These are phyloP conservation scores for Mycena chlorophos DNA, from an alignment of 768 basidiomycete species.

Conservation along the genomic window DNA sequence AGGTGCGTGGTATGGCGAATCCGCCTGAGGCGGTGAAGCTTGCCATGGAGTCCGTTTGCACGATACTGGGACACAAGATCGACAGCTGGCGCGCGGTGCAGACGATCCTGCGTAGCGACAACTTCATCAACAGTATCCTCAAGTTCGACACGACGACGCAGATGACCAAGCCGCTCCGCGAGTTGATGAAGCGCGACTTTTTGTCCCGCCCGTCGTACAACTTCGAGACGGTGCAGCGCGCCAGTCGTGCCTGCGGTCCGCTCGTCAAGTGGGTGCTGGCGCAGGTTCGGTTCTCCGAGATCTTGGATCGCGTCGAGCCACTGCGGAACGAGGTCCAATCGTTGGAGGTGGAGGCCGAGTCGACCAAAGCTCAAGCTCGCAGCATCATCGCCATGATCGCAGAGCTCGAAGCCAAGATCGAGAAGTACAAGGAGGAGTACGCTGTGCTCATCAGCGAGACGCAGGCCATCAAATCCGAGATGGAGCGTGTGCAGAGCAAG, in stretches of 20 bases:
- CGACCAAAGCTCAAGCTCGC: conserved; percentile 90
- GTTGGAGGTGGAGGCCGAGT: conserved; percentile 88
- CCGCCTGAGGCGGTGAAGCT: conserved; percentile 97
- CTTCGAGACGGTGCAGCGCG: conserved; percentile 92
- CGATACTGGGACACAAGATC: conserved; percentile 92
- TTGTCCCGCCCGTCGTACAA: conserved; percentile 88
- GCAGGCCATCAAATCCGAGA: conserved; percentile 94
- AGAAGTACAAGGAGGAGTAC: conserved; percentile 94
- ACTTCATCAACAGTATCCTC: conserved; percentile 94
- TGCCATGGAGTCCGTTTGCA: conserved; percentile 98
- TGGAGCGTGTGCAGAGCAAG: conserved; percentile 96
- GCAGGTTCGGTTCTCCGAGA: conserved; percentile 95
- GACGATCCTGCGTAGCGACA: conserved; percentile 91
- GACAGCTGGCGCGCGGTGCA: conserved; percentile 97
- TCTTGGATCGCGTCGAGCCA: conserved; percentile 95
- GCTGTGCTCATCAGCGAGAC: conserved; percentile 95
- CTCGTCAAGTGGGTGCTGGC: conserved; percentile 98
- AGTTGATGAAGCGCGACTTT: conserved; percentile 91
- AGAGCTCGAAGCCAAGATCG: conserved; percentile 91
- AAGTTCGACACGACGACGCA: conserved; percentile 90
- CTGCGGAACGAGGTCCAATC: conserved; percentile 93
- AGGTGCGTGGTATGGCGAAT: conserved; percentile 97
- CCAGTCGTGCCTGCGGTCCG: conserved; percentile 95
- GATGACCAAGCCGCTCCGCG: conserved; percentile 88
- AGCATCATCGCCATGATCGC: conserved; percentile 90